These are phyloP conservation scores for Ceratobasidium papillatum DNA, from an alignment of 1,284 basidiomycete genomes.

Conservation along the genomic window DNA sequence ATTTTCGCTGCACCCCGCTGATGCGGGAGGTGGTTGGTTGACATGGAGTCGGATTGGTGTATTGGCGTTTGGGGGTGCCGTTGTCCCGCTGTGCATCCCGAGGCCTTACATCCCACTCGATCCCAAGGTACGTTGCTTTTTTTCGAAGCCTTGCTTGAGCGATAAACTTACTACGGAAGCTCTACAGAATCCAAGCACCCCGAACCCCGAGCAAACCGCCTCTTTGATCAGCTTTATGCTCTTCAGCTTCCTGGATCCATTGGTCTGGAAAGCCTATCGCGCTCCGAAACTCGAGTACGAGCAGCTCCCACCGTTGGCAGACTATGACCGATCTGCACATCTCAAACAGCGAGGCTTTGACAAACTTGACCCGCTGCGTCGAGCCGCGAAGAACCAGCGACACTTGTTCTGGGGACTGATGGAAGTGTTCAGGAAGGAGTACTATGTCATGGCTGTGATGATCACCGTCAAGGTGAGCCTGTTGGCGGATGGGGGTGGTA, in stretches of 20 bases:
- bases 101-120: slow-evolving; percentile 58
- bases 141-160: slow-evolving; percentile 48
- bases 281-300: slow-evolving; percentile 59
- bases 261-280: slow-evolving; percentile 58
- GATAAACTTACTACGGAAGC: slow-evolving; percentile 42
- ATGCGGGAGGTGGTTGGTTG: slow-evolving; percentile 54
- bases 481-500: too few species aligned
- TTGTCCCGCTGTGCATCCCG: slow-evolving; percentile 60
- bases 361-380: slow-evolving; percentile 52
- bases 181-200: slow-evolving; percentile 50
- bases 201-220: slow-evolving; percentile 73
- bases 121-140: slow-evolving; percentile 44
- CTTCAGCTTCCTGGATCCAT: slow-evolving; percentile 66
- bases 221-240: slow-evolving; percentile 64
- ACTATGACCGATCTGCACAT: slow-evolving; percentile 61
- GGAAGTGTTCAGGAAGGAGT: slow-evolving; percentile 32
- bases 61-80: slow-evolving; percentile 56
- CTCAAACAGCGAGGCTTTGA: slow-evolving; percentile 53
- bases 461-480: slow-evolving; percentile 13
- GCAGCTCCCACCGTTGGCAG: slow-evolving; percentile 65
- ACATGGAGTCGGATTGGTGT: slow-evolving; percentile 55
- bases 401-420: slow-evolving; percentile 40
- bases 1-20: slow-evolving; percentile 56
- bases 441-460: slow-evolving; percentile 15
- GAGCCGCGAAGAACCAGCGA: slow-evolving; percentile 43